Percentiles rank a stretch among this genome's conserved stretches.
phyloP scores from a whole-genome alignment of 768 basidiomycete genomes.

The Chalciporus piperatus region DNA sequence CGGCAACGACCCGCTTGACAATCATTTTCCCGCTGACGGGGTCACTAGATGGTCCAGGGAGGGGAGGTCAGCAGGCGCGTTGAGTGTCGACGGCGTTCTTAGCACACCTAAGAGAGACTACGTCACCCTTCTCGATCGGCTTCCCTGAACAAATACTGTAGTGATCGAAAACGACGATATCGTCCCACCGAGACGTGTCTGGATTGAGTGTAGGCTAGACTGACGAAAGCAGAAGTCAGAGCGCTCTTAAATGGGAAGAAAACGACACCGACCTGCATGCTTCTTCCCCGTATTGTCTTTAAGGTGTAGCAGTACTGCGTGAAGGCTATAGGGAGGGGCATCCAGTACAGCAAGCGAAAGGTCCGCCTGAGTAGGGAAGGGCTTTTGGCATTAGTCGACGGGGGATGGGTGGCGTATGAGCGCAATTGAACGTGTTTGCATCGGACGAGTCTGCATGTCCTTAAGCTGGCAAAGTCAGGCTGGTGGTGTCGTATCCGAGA shows the following conservation, averaged over 20 bases:
- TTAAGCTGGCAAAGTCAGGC: background rate
- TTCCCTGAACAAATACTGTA: constrained; percentile 35
- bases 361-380: background rate
- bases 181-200: constrained; percentile 57
- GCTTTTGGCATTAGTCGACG: too few species aligned
- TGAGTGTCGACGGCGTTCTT: too few species aligned
- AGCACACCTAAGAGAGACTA: constrained; percentile 57
- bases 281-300: constrained; percentile 56
- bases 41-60: constrained; percentile 41
- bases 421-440: background rate
- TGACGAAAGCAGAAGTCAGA: constrained; percentile 28
- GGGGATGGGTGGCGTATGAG: background rate
- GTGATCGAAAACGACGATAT: constrained; percentile 64
- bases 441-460: background rate
- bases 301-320: constrained; percentile 50
- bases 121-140: constrained; percentile 53
- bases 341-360: constrained; percentile 49
- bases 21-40: constrained; percentile 51
- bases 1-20: constrained; percentile 65
- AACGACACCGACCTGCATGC: constrained; percentile 62
- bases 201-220: constrained; percentile 72
- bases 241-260: background rate
- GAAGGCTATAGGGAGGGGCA: constrained; percentile 50
- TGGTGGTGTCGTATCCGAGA: background rate
- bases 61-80: background rate